Conservation (phyloP, 2,329 filamentous ascomycete species). For the Pestalotiopsis sp. region DNA sequence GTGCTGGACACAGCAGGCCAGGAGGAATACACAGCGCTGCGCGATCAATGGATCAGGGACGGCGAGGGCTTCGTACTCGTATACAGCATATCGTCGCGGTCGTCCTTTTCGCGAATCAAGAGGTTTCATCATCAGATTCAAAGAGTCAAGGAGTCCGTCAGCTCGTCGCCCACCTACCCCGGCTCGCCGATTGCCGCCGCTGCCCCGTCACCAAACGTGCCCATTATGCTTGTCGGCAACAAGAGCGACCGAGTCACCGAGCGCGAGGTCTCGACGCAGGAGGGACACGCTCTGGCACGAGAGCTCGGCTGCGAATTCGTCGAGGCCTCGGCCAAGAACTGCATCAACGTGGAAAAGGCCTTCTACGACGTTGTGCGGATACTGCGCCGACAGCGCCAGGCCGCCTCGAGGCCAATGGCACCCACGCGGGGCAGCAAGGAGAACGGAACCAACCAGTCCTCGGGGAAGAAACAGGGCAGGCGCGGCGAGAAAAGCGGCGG, state of each 20-base stretch:
- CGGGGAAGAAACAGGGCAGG: background rate
- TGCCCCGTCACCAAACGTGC: conserved; percentile 69
- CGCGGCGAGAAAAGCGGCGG: conserved; percentile 5
- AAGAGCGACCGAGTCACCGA: conserved; percentile 97
- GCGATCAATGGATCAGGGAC: conserved; percentile 98
- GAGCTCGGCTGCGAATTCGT: conserved; percentile 96
- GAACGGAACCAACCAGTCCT: conserved; percentile 21
- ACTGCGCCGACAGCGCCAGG: conserved; percentile 79
- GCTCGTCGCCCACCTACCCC: conserved; percentile 75
- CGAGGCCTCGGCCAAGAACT: conserved; percentile 96
- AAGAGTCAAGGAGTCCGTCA: conserved; percentile 89
- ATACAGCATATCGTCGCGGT: conserved; percentile 97
- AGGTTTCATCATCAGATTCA: conserved; percentile 97
- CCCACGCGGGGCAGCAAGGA: conserved; percentile 21
- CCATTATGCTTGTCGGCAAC: conserved; percentile 98
- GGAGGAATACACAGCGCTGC: conserved; percentile 95
- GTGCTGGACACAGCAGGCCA: conserved; percentile 96
- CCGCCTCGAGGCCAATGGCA: conserved; percentile 42
- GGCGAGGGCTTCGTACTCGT: conserved; percentile 97
- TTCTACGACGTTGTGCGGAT: conserved; percentile 97
- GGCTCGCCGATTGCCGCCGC: conserved; percentile 70
- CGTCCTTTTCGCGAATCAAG: conserved; percentile 92
- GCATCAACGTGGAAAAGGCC: conserved; percentile 97
- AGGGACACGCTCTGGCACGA: conserved; percentile 87
- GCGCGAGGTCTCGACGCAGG: conserved; percentile 93